Conservation (phyloP, 495 filamentous ascomycete species). For the Poronia punctata region DNA sequence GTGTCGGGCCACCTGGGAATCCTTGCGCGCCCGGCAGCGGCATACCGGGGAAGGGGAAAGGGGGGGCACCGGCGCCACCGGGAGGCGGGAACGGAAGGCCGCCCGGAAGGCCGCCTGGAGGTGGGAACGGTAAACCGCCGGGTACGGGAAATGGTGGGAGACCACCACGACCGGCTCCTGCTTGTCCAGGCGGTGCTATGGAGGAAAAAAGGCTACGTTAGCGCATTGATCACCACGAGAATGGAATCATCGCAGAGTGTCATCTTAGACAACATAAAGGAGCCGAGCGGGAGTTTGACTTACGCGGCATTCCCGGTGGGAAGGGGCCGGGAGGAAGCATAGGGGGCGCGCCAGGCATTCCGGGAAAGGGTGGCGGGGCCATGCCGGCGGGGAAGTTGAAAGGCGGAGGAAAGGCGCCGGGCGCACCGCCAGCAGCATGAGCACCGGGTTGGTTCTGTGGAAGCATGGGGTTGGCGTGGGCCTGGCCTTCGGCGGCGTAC, state of each 20-base stretch:
- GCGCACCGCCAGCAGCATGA: constrained; percentile 33
- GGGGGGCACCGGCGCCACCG: constrained; percentile 12
- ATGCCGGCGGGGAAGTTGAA: constrained; percentile 26
- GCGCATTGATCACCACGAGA: too few relatives aligned
- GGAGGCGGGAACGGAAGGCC: constrained; percentile 61
- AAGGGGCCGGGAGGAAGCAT: constrained; percentile 22
- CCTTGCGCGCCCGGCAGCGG: constrained; percentile 40
- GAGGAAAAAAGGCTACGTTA: constrained; percentile 6
- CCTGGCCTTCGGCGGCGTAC: constrained; percentile 88
- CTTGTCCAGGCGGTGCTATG: constrained; percentile 44
- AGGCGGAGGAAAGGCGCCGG: constrained; percentile 23
- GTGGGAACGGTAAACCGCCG: constrained; percentile 35
- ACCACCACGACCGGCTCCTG: constrained; percentile 42
- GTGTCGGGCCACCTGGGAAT: constrained; percentile 26
- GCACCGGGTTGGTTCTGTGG: constrained; percentile 52
- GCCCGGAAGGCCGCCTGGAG: constrained; percentile 33
- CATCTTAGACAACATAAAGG: too few relatives aligned
- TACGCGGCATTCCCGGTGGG: constrained; percentile 27
- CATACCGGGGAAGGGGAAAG: constrained; percentile 27
- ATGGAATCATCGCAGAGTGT: too few relatives aligned
- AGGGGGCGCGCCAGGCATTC: constrained; percentile 27
- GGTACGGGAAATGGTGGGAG: constrained; percentile 59
- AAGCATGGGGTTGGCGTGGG: constrained; percentile 75
- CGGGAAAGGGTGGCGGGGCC: constrained; percentile 31
- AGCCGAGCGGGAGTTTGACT: constrained; percentile 8